Evolutionary conservation across 306 rosid genomes (phyloP), one percentile per base, ranked within the genome.

Genomic region (Morella rubra): DNA sequence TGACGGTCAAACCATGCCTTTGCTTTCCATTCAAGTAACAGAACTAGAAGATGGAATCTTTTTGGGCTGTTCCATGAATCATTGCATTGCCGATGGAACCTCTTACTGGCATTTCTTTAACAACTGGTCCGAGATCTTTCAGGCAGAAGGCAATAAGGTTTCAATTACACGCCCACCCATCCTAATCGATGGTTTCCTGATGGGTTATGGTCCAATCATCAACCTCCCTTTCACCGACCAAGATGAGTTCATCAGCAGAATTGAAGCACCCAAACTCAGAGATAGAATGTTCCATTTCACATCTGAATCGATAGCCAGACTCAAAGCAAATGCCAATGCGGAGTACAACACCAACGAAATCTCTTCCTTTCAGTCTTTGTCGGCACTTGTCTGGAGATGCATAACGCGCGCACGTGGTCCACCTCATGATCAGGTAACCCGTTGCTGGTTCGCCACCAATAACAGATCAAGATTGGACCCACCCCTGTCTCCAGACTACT

Each of bases 51-150:
- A 91, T 56, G 97, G 91, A 5, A 76, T 91, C 60, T 89, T 89
- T 87, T 77, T 93, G 0, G 98, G 91, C 1, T 86, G 89, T 65
- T 91, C 96, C 58, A 66, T 88, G 75, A 88, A 85, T 60, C 97
- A 91, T n/a, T 0, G 0, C 12, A 5, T 89, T 3, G 90, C 9
- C 5, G 91, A 93, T 61, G 95, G 93, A 9, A 87, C 87, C 15
- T 69, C 89, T 8, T 89, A 73, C 71, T 93, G 91, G 98, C 75
- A 75, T 55, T 89, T 91, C 87, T 85, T 85, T 20, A 93, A 86
- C 8, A 16, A 76, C 1, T 84, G 84, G 88, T 91, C 96, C 4
- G 81, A 91, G 37, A 85, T 93, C 12, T 89, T 93, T 49, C 84
- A 59, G 77, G 65, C 82, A 51, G 80, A 60, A 7, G 85, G 47